Conservation (phyloP, 2,329 filamentous ascomycete species). For the Chalaropsis thielavioides region DNA sequence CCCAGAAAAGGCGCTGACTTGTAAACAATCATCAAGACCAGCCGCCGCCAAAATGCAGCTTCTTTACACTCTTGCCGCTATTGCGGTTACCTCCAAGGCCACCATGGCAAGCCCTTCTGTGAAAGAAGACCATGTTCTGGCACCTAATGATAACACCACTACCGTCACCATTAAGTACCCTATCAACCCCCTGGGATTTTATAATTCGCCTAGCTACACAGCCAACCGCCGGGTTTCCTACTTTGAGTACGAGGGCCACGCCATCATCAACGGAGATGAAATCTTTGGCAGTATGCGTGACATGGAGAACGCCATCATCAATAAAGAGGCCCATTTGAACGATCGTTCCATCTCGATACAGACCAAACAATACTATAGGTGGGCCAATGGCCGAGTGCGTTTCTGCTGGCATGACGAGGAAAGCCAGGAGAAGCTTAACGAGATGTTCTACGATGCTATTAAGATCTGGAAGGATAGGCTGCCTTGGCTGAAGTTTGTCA, state of each 20-base stretch:
- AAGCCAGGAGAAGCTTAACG: background rate
- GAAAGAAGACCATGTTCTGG: background rate
- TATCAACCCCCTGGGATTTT: background rate
- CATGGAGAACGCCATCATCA: background rate
- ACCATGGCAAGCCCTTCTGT: background rate
- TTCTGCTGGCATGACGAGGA: constrained; percentile 6
- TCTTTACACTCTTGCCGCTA: background rate
- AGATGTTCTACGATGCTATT: constrained; percentile 7
- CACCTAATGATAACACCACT: background rate
- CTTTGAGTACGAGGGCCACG: constrained; percentile 6
- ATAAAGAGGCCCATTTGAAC: background rate
- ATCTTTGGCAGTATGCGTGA: constrained; percentile 13
- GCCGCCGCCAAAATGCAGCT: background rate
- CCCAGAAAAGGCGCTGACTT: too few species aligned
- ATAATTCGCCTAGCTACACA: background rate
- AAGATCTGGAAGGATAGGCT: constrained; percentile 12
- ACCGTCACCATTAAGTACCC: constrained; percentile 7
- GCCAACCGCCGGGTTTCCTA: constrained; percentile 11
- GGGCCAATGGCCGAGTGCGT: background rate
- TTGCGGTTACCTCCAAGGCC: background rate
- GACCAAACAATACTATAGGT: background rate
- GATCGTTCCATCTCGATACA: constrained; percentile 5
- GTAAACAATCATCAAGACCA: background rate
- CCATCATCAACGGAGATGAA: constrained; percentile 17
- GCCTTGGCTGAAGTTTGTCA: constrained; percentile 14